Percentiles rank a stretch among this genome's conserved stretches.
phyloP scores from a whole-genome alignment of 305 asterid species.

The Fraxinus dipetala region DNA sequence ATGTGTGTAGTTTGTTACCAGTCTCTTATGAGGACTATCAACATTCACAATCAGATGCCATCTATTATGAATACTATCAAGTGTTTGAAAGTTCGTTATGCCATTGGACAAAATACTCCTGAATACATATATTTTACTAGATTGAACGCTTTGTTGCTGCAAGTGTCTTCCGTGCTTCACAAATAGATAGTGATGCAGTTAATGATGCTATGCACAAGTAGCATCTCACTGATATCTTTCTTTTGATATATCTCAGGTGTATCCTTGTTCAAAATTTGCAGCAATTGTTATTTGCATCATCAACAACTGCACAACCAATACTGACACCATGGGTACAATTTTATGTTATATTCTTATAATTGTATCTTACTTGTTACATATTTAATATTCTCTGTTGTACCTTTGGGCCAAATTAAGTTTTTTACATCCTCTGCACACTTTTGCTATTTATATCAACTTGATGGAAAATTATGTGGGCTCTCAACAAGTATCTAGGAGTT shows the following conservation, averaged over 20 bases:
- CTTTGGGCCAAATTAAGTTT: neutral
- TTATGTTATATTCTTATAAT: neutral
- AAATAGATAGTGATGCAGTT: neutral
- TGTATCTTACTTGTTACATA: neutral
- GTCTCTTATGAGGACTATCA: neutral
- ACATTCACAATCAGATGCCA: neutral
- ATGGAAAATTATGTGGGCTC: neutral
- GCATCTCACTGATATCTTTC: conserved; percentile 15
- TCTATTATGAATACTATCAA: neutral
- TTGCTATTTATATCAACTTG: neutral
- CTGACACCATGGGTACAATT: conserved; percentile 84
- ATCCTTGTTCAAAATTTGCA: conserved; percentile 91
- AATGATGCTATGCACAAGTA: neutral
- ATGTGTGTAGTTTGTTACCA: neutral
- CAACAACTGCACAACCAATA: conserved; percentile 94
- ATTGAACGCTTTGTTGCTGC: neutral
- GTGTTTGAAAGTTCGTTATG: neutral
- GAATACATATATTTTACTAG: neutral
- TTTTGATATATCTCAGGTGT: conserved; percentile 55
- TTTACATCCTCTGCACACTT: neutral
- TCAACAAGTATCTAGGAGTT: neutral
- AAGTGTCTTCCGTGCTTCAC: neutral
- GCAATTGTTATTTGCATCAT: conserved; percentile 89
- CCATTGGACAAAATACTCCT: neutral
- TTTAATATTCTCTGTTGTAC: neutral